phyloP scores from a whole-genome alignment of 345 rosid genomes.

The Dipteronia sinensis region DNA sequence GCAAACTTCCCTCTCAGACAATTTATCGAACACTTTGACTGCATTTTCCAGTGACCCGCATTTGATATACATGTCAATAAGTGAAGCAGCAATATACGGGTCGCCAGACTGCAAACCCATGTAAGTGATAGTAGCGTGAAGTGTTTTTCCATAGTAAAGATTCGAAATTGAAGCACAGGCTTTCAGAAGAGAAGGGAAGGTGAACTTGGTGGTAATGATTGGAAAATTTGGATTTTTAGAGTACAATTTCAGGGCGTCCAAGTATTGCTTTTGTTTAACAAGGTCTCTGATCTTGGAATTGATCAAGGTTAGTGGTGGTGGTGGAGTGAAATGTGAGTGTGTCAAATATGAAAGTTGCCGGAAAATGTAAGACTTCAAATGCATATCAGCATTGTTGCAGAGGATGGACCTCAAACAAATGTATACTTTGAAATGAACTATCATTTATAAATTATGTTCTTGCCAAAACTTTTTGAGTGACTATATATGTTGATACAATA shows the following conservation, averaged over 20 bases:
- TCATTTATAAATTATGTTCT: background rate
- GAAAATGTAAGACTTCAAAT: slow-evolving; percentile 15
- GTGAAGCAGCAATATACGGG: slow-evolving; percentile 62
- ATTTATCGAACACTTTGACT: slow-evolving; percentile 66
- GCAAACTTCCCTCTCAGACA: slow-evolving; percentile 32
- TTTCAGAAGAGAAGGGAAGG: slow-evolving; percentile 70
- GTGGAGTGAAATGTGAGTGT: background rate
- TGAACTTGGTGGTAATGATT: slow-evolving; percentile 40
- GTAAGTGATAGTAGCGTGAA: slow-evolving; percentile 53
- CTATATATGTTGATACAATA: background rate
- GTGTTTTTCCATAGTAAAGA: slow-evolving; percentile 49
- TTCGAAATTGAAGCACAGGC: slow-evolving; percentile 54
- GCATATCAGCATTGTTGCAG: slow-evolving; percentile 24
- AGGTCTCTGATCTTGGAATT: slow-evolving; percentile 48
- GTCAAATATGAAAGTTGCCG: slow-evolving; percentile 35
- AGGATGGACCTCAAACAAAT: too few species aligned
- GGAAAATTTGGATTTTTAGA: slow-evolving; percentile 40
- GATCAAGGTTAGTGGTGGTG: slow-evolving; percentile 26
- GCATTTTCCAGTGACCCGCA: slow-evolving; percentile 63
- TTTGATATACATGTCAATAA: slow-evolving; percentile 59
- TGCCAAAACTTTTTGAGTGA: background rate
- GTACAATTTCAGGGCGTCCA: slow-evolving; percentile 55
- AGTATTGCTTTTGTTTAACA: slow-evolving; percentile 39
- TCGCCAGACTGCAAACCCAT: slow-evolving; percentile 58
- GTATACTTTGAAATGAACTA: background rate